Percentiles rank a stretch among this genome's conserved stretches.
phyloP scores from a whole-genome alignment of 805 yeast genomes.

The Schizosaccharomyces octosporus region DNA sequence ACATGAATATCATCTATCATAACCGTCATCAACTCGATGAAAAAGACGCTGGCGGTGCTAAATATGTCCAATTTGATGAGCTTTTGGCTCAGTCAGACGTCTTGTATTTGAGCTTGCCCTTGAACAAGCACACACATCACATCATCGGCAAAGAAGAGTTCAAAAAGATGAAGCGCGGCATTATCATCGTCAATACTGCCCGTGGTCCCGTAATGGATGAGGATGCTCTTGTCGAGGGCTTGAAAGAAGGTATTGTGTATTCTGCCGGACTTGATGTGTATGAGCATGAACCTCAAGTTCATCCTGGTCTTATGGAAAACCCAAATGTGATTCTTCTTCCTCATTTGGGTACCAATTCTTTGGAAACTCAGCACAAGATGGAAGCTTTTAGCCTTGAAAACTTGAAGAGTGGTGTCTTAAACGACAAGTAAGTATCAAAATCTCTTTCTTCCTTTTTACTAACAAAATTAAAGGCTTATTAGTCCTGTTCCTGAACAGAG shows the following conservation, averaged over 20 bases:
- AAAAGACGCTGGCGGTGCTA: constrained; percentile 44
- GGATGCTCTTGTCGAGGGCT: constrained; percentile 23
- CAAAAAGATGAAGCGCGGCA: constrained; percentile 52
- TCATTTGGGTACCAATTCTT: constrained; percentile 67
- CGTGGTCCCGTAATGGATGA: constrained; percentile 63
- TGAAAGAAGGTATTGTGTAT: constrained; percentile 29
- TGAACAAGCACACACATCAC: constrained; percentile 48
- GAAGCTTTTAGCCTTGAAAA: constrained; percentile 57
- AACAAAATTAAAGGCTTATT: background rate
- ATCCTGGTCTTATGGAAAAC: constrained; percentile 26
- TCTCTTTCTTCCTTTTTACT: constrained; percentile 12
- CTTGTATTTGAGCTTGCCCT: constrained; percentile 51
- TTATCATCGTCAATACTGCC: constrained; percentile 58
- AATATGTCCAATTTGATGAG: constrained; percentile 49
- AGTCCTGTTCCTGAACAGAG: background rate
- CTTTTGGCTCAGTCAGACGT: constrained; percentile 40
- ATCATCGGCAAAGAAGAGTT: constrained; percentile 36
- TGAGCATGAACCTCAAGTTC: constrained; percentile 36
- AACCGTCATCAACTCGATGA: constrained; percentile 35
- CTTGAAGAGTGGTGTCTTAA: constrained; percentile 27
- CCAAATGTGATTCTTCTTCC: constrained; percentile 45
- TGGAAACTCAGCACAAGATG: constrained; percentile 56
- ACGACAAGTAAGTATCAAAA: constrained; percentile 28
- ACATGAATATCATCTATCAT: constrained; percentile 51
- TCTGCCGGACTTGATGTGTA: constrained; percentile 41